A percentile compares a stretch with the other conserved stretches of the same genome.
Evolutionary conservation across 345 rosid species (phyloP).

Genomic region (Cardiospermum halicacabum): DNA sequence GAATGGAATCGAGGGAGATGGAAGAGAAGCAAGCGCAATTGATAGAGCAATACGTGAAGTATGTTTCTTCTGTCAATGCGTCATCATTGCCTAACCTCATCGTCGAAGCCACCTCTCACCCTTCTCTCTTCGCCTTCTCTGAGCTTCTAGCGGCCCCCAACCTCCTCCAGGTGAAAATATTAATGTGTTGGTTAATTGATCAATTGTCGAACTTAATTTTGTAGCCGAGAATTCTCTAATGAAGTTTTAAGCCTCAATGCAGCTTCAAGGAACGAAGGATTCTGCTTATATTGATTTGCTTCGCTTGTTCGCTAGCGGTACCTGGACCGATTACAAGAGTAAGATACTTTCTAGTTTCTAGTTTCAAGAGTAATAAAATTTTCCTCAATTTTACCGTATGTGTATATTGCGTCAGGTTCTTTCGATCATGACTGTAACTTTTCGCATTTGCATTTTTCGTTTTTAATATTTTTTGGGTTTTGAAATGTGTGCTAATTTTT

Average conservation of each 20-base stretch:
- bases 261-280: slow-evolving; percentile 77
- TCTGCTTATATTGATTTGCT: slow-evolving; percentile 53
- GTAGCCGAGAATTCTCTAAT: neutral
- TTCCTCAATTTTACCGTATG: too few species aligned
- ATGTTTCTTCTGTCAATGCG: slow-evolving; percentile 24
- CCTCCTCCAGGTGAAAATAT: slow-evolving; percentile 36
- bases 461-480: neutral
- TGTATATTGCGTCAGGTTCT: neutral
- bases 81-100: slow-evolving; percentile 24
- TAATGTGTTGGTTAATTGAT: neutral
- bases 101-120: slow-evolving; percentile 75
- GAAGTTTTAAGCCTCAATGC: slow-evolving; percentile 21
- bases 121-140: slow-evolving; percentile 88
- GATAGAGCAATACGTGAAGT: slow-evolving; percentile 30
- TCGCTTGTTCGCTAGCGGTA: slow-evolving; percentile 76
- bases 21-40: slow-evolving; percentile 37
- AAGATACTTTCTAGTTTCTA: slow-evolving; percentile 1
- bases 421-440: neutral
- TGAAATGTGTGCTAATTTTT: neutral
- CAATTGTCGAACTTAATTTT: neutral
- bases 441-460: too few species aligned
- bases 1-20: slow-evolving; percentile 27
- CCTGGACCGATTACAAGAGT: slow-evolving; percentile 94
- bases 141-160: slow-evolving; percentile 72
- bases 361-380: too few species aligned